Base-by-base conservation (phyloP, 257 asterid species). In the Leonotis leonurus region DNA sequence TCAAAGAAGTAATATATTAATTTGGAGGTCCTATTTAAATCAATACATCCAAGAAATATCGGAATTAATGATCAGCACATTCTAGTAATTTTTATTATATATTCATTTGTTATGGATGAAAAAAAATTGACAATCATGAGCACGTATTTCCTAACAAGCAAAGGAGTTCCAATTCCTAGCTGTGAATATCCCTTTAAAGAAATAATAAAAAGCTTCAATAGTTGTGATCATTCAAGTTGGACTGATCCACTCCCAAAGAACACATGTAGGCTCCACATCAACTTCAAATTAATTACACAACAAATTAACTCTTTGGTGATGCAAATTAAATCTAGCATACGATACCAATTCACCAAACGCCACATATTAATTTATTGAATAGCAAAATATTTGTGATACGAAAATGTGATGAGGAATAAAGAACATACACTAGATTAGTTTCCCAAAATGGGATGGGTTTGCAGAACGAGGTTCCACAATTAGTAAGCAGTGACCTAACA, bases 401-500 rank as follows among this genome's bases (percentile, higher is more conserved):
- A 79, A 74, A 83, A 80, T 73, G 78, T 69, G 61, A 56, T 26
- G 70, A 72, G 72, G 81, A 78, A 77, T 72, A 70, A 81, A 74
- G 79, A 87, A 84, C 82, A 83, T 83, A 64, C 71, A 70, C 53
- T 78, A 66, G 70, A 75, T 73, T 69, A 55, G 71, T 77, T 86
- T 68, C 82, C 93, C 40, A 40, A 36, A 77, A 74, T 63, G 77
- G 85, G 52, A 81, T 61, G 56, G 39, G 56, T 70, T 80, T 77
- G 83, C 82, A 78, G 82, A 73, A 76, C 76, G 71, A 84, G 79
- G 73, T 77, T 76, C 84, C 55, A 62, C 72, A 57, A 50, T 67
- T 77, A 77, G 86, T 67, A 85, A 66, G 66, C 62, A 50, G 66
- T 75, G 83, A 53, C 85, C 86, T 77, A 75, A 79, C 88, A 71